Conservation (phyloP, 2,329 filamentous ascomycete species). For the Decorospora gaudefroyi region DNA sequence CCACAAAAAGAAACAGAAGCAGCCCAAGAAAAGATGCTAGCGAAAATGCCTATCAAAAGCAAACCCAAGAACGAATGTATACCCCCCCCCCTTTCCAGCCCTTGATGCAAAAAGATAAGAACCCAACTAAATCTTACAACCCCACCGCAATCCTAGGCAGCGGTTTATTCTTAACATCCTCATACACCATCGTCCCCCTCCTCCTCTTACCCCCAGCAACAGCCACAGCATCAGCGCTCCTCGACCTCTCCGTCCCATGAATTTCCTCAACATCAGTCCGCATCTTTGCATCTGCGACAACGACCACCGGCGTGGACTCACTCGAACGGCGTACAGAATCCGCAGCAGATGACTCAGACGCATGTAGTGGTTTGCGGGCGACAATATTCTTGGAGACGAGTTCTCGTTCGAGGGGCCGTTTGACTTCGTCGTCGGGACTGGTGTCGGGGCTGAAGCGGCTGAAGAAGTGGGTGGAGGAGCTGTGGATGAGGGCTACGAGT, state of each 20-base stretch:
- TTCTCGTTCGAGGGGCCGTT: slow-evolving; percentile 16
- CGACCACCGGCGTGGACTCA: slow-evolving; percentile 8
- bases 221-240: slow-evolving; percentile 6
- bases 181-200: slow-evolving; percentile 18
- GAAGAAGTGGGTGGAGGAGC: slow-evolving; percentile 24
- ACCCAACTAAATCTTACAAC: too few relatives aligned
- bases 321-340: slow-evolving; percentile 14
- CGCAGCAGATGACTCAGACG: slow-evolving; percentile 19
- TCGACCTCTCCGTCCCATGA: slow-evolving; percentile 1
- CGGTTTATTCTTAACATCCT: slow-evolving; percentile 38
- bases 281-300: slow-evolving; percentile 11
- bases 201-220: too few relatives aligned
- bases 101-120: too few relatives aligned
- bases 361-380: slow-evolving; percentile 11
- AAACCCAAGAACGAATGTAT: too few relatives aligned
- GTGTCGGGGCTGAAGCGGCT: slow-evolving; percentile 28
- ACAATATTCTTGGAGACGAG: slow-evolving; percentile 11
- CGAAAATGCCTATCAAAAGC: too few relatives aligned
- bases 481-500: slow-evolving; percentile 12
- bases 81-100: too few relatives aligned
- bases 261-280: slow-evolving; percentile 8
- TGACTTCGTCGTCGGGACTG: slow-evolving; percentile 20
- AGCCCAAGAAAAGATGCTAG: too few relatives aligned
- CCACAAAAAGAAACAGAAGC: too few relatives aligned
- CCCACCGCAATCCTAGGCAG: slow-evolving; percentile 33